These are phyloP conservation scores for Lactarius hengduanensis DNA, from an alignment of 768 basidiomycete genomes.

Conservation along the genomic window DNA sequence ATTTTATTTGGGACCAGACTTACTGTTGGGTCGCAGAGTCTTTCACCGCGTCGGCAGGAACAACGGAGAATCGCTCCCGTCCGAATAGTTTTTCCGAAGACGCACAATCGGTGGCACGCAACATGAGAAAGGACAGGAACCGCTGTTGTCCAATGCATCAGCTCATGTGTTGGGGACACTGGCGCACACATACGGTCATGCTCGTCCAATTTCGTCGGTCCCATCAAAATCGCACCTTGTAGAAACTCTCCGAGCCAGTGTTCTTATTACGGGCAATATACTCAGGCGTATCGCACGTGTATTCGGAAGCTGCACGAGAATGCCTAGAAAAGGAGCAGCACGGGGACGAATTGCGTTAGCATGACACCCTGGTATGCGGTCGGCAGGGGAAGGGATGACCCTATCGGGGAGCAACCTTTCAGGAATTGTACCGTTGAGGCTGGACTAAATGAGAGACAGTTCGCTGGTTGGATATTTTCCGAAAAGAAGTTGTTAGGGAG, in stretches of 20 bases:
- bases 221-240: conserved; percentile 46
- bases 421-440: conserved; percentile 12
- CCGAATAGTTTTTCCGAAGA: conserved; percentile 18
- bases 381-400: conserved; percentile 15
- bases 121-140: conserved; percentile 22
- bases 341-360: conserved; percentile 41
- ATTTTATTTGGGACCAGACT: not conserved
- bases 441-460: not conserved
- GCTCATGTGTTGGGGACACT: not conserved
- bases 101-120: conserved; percentile 23
- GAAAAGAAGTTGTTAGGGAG: conserved; percentile 2
- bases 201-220: conserved; percentile 29
- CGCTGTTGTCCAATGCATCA: conserved; percentile 8
- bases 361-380: conserved; percentile 24
- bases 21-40: conserved; percentile 6
- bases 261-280: conserved; percentile 50
- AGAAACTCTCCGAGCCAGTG: conserved; percentile 43
- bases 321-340: conserved; percentile 50
- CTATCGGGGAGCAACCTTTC: conserved; percentile 16
- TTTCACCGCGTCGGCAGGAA: conserved; percentile 16
- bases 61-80: conserved; percentile 20
- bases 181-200: conserved; percentile 25
- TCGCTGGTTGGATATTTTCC: conserved; percentile 1
- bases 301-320: conserved; percentile 49
- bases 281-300: conserved; percentile 46